These are phyloP conservation scores for Tetrahymena elliotti DNA, from an alignment of 73 alveolate species.

Conservation along the genomic window DNA sequence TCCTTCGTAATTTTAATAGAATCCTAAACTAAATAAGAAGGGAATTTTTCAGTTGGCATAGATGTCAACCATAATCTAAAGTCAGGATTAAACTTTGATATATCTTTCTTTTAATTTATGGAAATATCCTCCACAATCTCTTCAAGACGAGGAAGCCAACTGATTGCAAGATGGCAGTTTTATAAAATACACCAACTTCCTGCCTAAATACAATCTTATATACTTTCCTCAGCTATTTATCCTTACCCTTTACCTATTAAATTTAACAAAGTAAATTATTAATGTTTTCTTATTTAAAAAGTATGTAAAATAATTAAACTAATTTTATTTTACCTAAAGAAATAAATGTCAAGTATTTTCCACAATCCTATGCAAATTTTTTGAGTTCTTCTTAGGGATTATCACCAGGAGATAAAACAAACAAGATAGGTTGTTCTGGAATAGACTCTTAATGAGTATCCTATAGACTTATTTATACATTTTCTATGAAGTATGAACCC, in stretches of 20 bases:
- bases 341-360: slow-evolving; percentile 66
- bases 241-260: slow-evolving; percentile 75
- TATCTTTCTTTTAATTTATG: background rate
- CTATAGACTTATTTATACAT: slow-evolving; percentile 83
- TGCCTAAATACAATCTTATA: slow-evolving; percentile 76
- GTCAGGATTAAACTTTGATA: slow-evolving; percentile 27
- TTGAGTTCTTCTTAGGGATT: slow-evolving; percentile 84
- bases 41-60: slow-evolving; percentile 86
- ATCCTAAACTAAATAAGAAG: slow-evolving; percentile 87
- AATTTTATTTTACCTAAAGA: slow-evolving; percentile 79
- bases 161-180: slow-evolving; percentile 93
- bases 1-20: slow-evolving; percentile 92
- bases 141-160: slow-evolving; percentile 94
- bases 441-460: slow-evolving; percentile 76
- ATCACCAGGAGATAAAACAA: slow-evolving; percentile 93
- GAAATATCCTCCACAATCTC: slow-evolving; percentile 60
- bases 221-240: slow-evolving; percentile 80
- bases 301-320: too few relatives aligned
- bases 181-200: slow-evolving; percentile 97
- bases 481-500: slow-evolving; percentile 88
- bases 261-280: background rate
- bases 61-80: slow-evolving; percentile 96
- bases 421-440: slow-evolving; percentile 80
- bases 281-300: too few relatives aligned
- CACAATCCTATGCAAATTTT: slow-evolving; percentile 75